A percentile compares a stretch with the other conserved stretches of the same genome.
Conservation (phyloP, 1,284 basidiomycete genomes). For the Ceratobasidium papillatum region DNA sequence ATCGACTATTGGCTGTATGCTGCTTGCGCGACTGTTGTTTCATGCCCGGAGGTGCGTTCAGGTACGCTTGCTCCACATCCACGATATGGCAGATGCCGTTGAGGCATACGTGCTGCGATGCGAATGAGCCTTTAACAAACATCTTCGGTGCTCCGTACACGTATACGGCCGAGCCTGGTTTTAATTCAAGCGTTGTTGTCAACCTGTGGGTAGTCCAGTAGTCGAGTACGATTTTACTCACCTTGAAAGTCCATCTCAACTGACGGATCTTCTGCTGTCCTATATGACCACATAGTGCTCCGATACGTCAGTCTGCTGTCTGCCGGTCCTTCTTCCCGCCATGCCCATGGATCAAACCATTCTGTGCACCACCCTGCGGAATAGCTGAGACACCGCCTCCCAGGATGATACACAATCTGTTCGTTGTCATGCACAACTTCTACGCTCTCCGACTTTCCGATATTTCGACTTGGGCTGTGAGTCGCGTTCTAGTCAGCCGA, state of each 20-base stretch:
- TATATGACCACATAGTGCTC: neutral
- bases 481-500: neutral
- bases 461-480: neutral
- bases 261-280: slow-evolving; percentile 6
- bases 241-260: slow-evolving; percentile 4
- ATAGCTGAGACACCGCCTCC: neutral
- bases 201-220: neutral
- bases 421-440: slow-evolving; percentile 60
- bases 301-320: neutral
- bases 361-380: neutral
- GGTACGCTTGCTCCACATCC: slow-evolving; percentile 15
- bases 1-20: neutral
- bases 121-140: neutral
- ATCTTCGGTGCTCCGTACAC: slow-evolving; percentile 13
- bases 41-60: neutral
- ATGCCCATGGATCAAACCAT: slow-evolving; percentile 13
- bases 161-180: neutral
- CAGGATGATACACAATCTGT: slow-evolving; percentile 53
- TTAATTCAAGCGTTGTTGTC: neutral
- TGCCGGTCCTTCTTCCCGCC: neutral
- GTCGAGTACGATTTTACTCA: neutral
- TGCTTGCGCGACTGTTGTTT: neutral
- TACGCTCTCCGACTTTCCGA: slow-evolving; percentile 57
- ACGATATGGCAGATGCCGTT: slow-evolving; percentile 13
- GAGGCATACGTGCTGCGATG: slow-evolving; percentile 14